Evolutionary conservation across 805 yeast genomes (phyloP).

Genomic region (Myxozyma melibiosi): DNA sequence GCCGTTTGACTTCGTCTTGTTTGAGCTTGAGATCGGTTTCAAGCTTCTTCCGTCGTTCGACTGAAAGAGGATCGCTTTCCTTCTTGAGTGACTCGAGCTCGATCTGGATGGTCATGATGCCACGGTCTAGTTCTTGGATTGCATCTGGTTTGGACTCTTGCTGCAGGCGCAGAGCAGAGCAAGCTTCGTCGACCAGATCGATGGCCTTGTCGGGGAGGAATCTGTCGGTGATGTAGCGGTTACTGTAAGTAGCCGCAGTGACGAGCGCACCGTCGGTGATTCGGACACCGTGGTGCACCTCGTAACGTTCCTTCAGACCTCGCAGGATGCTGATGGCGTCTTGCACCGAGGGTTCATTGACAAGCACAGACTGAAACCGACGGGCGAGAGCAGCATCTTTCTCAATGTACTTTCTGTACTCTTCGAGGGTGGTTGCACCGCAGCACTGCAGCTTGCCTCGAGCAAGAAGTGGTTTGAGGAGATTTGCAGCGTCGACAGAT

Average conservation of each 20-base stretch:
- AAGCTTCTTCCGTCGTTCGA: constrained; percentile 73
- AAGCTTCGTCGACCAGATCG: constrained; percentile 95
- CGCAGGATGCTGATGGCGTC: constrained; percentile 90
- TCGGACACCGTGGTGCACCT: constrained; percentile 96
- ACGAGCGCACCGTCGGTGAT: constrained; percentile 91
- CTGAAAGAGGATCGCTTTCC: constrained; percentile 83
- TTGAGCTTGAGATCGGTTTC: constrained; percentile 67
- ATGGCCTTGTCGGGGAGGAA: constrained; percentile 95
- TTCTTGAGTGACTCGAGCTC: constrained; percentile 92
- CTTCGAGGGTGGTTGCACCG: constrained; percentile 96
- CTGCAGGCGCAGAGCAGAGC: constrained; percentile 90
- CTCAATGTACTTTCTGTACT: constrained; percentile 88
- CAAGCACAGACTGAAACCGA: constrained; percentile 84
- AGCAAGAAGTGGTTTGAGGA: constrained; percentile 90
- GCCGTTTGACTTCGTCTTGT: constrained; percentile 63
- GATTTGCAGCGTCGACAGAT: constrained; percentile 90
- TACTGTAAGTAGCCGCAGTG: constrained; percentile 87
- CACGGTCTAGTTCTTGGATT: constrained; percentile 82
- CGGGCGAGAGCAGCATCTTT: constrained; percentile 95
- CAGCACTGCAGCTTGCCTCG: constrained; percentile 90
- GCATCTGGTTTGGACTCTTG: constrained; percentile 98
- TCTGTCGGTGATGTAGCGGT: constrained; percentile 88
- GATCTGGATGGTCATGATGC: constrained; percentile 90
- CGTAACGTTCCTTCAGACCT: constrained; percentile 91
- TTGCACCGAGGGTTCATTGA: constrained; percentile 85